Base-by-base conservation (phyloP, 352 stramenopile species). In the Globisporangium barbulae region DNA sequence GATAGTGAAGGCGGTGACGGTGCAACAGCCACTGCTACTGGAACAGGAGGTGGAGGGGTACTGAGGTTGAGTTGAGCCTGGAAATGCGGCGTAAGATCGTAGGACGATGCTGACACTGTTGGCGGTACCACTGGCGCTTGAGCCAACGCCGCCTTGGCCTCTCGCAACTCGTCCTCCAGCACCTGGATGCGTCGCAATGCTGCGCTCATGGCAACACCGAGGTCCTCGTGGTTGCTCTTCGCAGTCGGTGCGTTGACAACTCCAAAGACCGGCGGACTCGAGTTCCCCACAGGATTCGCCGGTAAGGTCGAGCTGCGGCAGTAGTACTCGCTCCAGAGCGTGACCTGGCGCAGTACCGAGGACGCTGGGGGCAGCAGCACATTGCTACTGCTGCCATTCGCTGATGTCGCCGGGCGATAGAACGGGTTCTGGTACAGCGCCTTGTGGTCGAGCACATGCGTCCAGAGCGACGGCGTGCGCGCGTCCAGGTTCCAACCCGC, bases 261-360 rank as follows among this genome's bases (percentile, higher is more conserved):
- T 2, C 64, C 65, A 63, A 78, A 91, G 42, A 70, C 65, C 41
- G 84, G 81, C 44, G 81, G 70, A 7, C 53, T 75, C 12, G 75
- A 64, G 61, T 91, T 93, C 0, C 71, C 71, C 8, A 49, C n/a
- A 0, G 80, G 73, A 15, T 66, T 72, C 10, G 71, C 65, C 2
- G 76, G 70, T 10, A 90, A 72, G 5, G 79, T 76, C 13, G 83
- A 55, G 1, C 83, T 75, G 4, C 83, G 81, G 65, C 85, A 90
- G 73, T 93, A 95, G 64, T 89, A 91, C 4, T 88, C 87, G 21
- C 66, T 92, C 87, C 87, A 95, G 0, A 95, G 66, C 42, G 80
- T 86, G 12, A 92, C 85, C 47, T 92, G 81, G 9, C 87, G 78
- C 41, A 94, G 63, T 30, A 95, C 59, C 1, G 75, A 71, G 0